Evolutionary conservation across 1,139 yeast species (phyloP), one percentile per base, ranked within the genome.

Genomic region (Candida buenavistaensis): DNA sequence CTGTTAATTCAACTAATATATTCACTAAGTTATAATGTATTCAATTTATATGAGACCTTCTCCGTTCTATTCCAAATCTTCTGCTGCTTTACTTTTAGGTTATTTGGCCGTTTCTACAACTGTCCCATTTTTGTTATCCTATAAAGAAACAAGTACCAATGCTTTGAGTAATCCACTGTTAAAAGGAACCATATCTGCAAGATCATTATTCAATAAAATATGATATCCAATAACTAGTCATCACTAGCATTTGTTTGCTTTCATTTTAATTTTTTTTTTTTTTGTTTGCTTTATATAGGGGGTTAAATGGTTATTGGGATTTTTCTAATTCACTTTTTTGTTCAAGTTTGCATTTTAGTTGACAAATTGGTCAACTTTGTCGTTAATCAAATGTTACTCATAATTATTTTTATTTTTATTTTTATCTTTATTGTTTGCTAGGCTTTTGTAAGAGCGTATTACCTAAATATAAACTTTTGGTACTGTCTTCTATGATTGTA

Each of bases 31-130:
- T 12, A 14, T 16, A 14, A 46, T 48, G 51, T 44, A 46, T 33
- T 33, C 46, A 4, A 30, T 45, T 22, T 50, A 37, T 26, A 41
- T 39, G 38, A 47, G 39, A 37, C 46, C 46, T 14, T 35, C 39
- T 13, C 28, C 33, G 9, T 26, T 32, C 30, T 23, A 30, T 14
- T 39, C 41, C 14, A 48, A 44, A 33, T 37, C 55, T 16, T 48
- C 59, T 8, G 57, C 69, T 16, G 53, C 60, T 25, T 48, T 68
- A 35, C 48, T 68, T 33, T 54, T 69, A 36, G 62, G 68, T 23
- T 70, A 70, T 49, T 62, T 70, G 47, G 64, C 70, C 3, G 37
- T 66, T 6, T 65, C 73, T 5, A 54, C 71, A 25, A 66, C 73
- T 9, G 44, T 64, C 29, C 76, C 76, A 4, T 70, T 70, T 38